Conservation (phyloP, 2,329 filamentous ascomycete species). For the Ophiostoma himal-ulmi region DNA sequence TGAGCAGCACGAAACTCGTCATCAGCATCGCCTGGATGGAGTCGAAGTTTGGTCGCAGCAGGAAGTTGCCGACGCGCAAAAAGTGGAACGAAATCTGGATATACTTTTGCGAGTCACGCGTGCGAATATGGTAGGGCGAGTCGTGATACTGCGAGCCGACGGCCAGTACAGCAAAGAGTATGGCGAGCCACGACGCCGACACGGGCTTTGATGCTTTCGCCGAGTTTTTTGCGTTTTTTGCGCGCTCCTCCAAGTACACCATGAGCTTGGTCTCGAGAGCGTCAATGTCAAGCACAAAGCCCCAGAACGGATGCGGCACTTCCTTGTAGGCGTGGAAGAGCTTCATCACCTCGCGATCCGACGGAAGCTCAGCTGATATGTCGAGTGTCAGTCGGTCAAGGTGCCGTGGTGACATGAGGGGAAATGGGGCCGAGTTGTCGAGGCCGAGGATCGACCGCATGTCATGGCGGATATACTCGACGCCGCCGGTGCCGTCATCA, state of each 20-base stretch:
- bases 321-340: slow-evolving; percentile 62
- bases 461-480: slow-evolving; percentile 54
- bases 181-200: slow-evolving; percentile 60
- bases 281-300: slow-evolving; percentile 60
- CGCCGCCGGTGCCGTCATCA: slow-evolving; percentile 30
- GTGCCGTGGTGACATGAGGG: slow-evolving; percentile 59
- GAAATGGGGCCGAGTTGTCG: slow-evolving; percentile 61
- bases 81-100: slow-evolving; percentile 62
- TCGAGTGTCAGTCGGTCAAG: slow-evolving; percentile 55
- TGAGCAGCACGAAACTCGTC: slow-evolving; percentile 57
- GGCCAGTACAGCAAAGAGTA: slow-evolving; percentile 59
- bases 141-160: slow-evolving; percentile 63
- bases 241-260: slow-evolving; percentile 59
- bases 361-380: slow-evolving; percentile 56
- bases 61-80: slow-evolving; percentile 56
- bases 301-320: slow-evolving; percentile 62
- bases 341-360: slow-evolving; percentile 62
- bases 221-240: slow-evolving; percentile 46
- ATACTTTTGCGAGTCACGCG: slow-evolving; percentile 54
- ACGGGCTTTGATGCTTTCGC: slow-evolving; percentile 35
- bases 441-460: slow-evolving; percentile 61
- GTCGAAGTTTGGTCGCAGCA: slow-evolving; percentile 58
- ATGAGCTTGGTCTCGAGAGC: slow-evolving; percentile 60
- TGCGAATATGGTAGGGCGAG: slow-evolving; percentile 56
- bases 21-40: slow-evolving; percentile 60